Evolutionary conservation across 805 yeast genomes (phyloP).

Genomic region (Komagataella phaffii): DNA sequence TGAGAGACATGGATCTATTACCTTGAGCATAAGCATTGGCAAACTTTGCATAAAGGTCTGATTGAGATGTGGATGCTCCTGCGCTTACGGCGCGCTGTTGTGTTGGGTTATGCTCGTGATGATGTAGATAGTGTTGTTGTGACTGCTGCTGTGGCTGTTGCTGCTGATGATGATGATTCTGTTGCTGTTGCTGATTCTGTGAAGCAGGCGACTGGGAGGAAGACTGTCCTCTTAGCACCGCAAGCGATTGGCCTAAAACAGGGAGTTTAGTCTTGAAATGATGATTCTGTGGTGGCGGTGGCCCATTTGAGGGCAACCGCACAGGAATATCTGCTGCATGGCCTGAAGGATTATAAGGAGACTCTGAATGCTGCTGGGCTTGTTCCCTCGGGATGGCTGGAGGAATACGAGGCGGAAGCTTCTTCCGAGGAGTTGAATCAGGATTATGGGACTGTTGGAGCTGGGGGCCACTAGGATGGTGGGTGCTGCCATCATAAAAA

Average conservation of each 20-base stretch:
- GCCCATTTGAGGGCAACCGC: background rate
- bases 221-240: background rate
- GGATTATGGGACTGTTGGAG: background rate
- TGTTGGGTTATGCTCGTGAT: slow-evolving; percentile 4
- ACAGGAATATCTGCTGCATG: background rate
- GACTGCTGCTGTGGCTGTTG: slow-evolving; percentile 8
- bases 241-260: background rate
- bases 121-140: slow-evolving; percentile 5
- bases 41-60: slow-evolving; percentile 3
- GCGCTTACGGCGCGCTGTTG: slow-evolving; percentile 1
- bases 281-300: background rate
- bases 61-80: slow-evolving; percentile 1
- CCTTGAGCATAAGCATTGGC: slow-evolving; percentile 3
- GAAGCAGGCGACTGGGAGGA: background rate
- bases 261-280: background rate
- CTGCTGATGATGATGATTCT: slow-evolving; percentile 3
- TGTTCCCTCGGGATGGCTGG: background rate
- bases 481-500: background rate
- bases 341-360: background rate
- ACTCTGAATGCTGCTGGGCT: background rate
- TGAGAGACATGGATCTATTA: slow-evolving; percentile 5
- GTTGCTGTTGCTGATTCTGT: slow-evolving; percentile 6
- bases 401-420: background rate
- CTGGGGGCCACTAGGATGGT: background rate
- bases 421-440: background rate